Evolutionary conservation across 1,284 basidiomycete species (phyloP).

Genomic region (Ceratobasidium sp.): DNA sequence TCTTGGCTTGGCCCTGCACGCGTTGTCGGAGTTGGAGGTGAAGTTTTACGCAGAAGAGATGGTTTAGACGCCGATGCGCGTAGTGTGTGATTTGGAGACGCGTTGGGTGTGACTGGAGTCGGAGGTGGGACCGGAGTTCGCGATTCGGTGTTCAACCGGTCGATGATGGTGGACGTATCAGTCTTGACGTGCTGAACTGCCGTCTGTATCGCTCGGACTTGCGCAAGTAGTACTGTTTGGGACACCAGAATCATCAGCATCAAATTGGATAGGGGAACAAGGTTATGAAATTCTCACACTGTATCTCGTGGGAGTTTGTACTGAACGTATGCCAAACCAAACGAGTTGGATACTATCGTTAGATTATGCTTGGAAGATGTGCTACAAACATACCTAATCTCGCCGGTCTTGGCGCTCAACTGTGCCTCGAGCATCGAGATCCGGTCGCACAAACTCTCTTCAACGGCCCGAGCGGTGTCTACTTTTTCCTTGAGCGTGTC

Average conservation of each 20-base stretch:
- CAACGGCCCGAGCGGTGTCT: slow-evolving; percentile 4
- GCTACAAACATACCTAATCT: background rate
- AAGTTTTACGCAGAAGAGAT: background rate
- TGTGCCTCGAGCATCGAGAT: slow-evolving; percentile 25
- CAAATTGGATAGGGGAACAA: background rate
- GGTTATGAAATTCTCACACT: background rate
- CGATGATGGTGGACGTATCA: background rate
- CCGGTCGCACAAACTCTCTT: slow-evolving; percentile 16
- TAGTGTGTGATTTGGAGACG: background rate
- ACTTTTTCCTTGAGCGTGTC: background rate
- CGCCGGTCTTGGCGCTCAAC: background rate
- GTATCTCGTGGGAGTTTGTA: background rate
- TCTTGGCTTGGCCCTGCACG: background rate
- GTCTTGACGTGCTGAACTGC: background rate
- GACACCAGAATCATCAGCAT: background rate
- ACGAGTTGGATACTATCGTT: background rate
- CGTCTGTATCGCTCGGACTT: slow-evolving; percentile 1
- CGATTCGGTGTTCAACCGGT: background rate
- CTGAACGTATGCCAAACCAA: background rate
- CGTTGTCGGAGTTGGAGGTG: background rate
- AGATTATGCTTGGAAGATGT: too few relatives aligned
- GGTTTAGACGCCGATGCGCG: background rate
- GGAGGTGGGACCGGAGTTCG: background rate
- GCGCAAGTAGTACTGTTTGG: background rate
- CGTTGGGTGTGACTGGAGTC: background rate